Evolutionary conservation across 192 early-diverging fungal genomes (phyloP).

Genomic region (Linnemannia elongata): DNA sequence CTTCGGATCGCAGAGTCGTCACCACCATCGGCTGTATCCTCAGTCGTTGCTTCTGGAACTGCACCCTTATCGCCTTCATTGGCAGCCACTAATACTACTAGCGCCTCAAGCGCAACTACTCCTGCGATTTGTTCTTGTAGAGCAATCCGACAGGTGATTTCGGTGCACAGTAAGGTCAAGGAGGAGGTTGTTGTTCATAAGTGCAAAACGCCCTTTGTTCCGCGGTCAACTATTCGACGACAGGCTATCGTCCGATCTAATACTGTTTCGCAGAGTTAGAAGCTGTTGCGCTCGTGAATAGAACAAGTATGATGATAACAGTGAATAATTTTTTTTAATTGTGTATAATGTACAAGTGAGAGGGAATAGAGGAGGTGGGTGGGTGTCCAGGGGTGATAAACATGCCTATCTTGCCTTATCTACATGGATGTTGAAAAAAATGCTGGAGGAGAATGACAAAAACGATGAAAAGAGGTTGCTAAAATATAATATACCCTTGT

Average conservation of each 20-base stretch:
- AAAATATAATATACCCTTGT: neutral
- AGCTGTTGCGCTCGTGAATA: neutral
- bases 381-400: neutral
- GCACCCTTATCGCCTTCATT: conserved; percentile 8
- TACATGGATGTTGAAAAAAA: conserved; percentile 6
- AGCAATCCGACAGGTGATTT: conserved; percentile 38
- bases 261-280: neutral
- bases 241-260: neutral
- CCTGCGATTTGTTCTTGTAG: conserved; percentile 41
- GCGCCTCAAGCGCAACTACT: neutral
- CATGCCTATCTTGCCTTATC: neutral
- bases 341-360: conserved; percentile 7
- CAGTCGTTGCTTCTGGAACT: neutral
- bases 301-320: too few species aligned
- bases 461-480: neutral
- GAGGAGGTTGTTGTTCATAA: conserved; percentile 47
- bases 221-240: neutral
- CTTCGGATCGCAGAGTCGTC: conserved; percentile 38
- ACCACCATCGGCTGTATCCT: neutral
- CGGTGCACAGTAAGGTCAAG: conserved; percentile 30
- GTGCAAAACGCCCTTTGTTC: conserved; percentile 48
- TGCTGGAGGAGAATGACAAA: neutral
- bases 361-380: neutral
- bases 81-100: neutral
- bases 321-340: neutral